phyloP scores from a whole-genome alignment of 441 rosid species.

The Rhodomyrtus psidioides region DNA sequence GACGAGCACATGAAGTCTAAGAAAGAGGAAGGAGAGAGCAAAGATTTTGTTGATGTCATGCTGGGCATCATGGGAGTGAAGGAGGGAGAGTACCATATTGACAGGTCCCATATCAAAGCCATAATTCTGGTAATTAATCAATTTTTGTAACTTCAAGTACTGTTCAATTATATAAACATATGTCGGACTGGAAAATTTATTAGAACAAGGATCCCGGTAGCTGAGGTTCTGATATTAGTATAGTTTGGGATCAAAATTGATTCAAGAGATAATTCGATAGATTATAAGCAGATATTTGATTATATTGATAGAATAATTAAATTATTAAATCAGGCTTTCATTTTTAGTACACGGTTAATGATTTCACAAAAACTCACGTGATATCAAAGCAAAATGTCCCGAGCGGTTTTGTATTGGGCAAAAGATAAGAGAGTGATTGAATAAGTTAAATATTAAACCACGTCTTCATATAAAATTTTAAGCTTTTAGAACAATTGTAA shows the following conservation, averaged over 20 bases:
- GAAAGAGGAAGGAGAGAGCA: slow-evolving; percentile 11
- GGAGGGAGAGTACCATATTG: slow-evolving; percentile 18
- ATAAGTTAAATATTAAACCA: too few relatives aligned
- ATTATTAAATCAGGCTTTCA: too few relatives aligned
- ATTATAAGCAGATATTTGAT: not conserved
- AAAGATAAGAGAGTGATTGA: too few relatives aligned
- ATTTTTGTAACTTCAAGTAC: not conserved
- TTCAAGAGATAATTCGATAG: not conserved
- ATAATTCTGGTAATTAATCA: slow-evolving; percentile 17
- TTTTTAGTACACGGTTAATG: too few relatives aligned
- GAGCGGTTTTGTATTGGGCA: too few relatives aligned
- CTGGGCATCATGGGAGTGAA: slow-evolving; percentile 20
- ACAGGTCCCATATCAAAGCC: slow-evolving; percentile 28
- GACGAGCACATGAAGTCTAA: slow-evolving; percentile 21
- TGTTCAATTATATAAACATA: not conserved
- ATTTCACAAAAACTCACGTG: too few relatives aligned
- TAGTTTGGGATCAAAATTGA: not conserved
- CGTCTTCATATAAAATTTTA: too few relatives aligned
- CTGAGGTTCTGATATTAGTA: not conserved
- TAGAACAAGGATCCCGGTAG: not conserved
- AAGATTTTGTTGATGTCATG: slow-evolving; percentile 42
- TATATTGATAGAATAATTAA: too few relatives aligned
- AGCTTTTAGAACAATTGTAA: too few relatives aligned
- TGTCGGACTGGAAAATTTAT: not conserved
- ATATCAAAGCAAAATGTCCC: too few relatives aligned